Evolutionary conservation across 768 basidiomycete genomes (phyloP), one percentile per base, ranked within the genome.

Genomic region (Russula dissimulans): DNA sequence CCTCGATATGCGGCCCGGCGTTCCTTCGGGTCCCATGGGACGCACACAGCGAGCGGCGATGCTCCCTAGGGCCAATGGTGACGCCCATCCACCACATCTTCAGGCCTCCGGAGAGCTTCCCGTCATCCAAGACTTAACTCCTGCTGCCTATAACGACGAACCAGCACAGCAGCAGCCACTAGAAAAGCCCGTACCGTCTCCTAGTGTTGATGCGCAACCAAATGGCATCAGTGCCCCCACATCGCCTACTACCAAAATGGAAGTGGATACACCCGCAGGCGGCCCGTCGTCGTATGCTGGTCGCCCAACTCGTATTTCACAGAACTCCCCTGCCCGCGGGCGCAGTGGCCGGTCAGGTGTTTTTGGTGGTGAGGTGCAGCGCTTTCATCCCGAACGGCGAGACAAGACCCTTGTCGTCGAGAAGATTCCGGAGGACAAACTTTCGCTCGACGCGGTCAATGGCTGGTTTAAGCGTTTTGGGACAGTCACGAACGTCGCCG

Each of bases 401-500:
- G 84, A 86, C 71, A 89, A 86, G 73, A 92, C 89, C 0, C 78
- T 98, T 22, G 91, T 97, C 14, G 87, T 98, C 39, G 92, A 97
- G 73, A 94, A 94, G 75, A 95, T 97, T 58, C 95, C 95, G 0
- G 81, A 85, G 52, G 86, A 91, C 62, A 85, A 88, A 65, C 79
- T 95, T 43, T 81, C 81, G 14, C 80, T 92, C 14, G 86, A 85
- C 53, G 76, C 82, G 5, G 86, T 98, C 56, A 90, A 88, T 67
- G 81, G 78, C 18, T 94, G 92, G 86, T 97, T 98, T 77, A 87
- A 87, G 71, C 83, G 85, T 64, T 97, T 95, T 65, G 95, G 95
- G 9, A 87, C 83, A 3, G 91, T 97, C 62, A 93, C 92, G 12
- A 92, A 94, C 65, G 89, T 97, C 53, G 91, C 91, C 6, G 83